Conservation (phyloP, 2,329 filamentous ascomycete species). For the Penicillium sp. region DNA sequence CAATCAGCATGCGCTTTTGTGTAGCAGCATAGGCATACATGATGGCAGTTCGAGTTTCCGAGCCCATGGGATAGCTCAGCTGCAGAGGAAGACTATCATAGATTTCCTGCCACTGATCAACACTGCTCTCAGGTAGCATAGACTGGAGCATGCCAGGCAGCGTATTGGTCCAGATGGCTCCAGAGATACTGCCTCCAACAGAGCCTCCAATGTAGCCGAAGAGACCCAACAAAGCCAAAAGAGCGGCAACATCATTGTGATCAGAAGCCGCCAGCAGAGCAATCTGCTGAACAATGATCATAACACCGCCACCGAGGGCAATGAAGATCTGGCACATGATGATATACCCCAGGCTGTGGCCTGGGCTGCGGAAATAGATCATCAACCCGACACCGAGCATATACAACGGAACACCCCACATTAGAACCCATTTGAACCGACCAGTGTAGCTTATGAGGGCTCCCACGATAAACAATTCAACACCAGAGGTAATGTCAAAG, state of each 20-base stretch:
- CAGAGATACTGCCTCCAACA: constrained; percentile 56
- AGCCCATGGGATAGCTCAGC: constrained; percentile 42
- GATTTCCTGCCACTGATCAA: constrained; percentile 39
- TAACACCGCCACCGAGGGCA: constrained; percentile 53
- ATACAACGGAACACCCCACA: constrained; percentile 54
- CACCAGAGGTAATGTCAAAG: constrained; percentile 55
- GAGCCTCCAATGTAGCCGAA: constrained; percentile 54
- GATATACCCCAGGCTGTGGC: constrained; percentile 53
- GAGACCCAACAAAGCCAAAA: constrained; percentile 59
- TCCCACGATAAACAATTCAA: constrained; percentile 57
- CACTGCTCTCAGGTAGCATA: constrained; percentile 42
- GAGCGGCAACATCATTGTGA: constrained; percentile 58
- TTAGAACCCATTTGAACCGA: constrained; percentile 55
- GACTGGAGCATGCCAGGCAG: constrained; percentile 50
- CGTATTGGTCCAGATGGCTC: constrained; percentile 49
- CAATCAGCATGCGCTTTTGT: constrained; percentile 52
- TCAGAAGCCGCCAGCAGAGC: constrained; percentile 55
- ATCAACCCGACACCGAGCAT: constrained; percentile 57
- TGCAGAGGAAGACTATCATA: constrained; percentile 53
- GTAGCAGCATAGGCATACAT: constrained; percentile 60
- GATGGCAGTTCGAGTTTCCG: constrained; percentile 55
- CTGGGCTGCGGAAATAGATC: constrained; percentile 54
- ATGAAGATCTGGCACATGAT: constrained; percentile 62
- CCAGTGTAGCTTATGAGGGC: constrained; percentile 52
- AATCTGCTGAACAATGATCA: constrained; percentile 57